Evolutionary conservation across 352 stramenopile species (phyloP).

Genomic region (Pythium folliculosum): DNA sequence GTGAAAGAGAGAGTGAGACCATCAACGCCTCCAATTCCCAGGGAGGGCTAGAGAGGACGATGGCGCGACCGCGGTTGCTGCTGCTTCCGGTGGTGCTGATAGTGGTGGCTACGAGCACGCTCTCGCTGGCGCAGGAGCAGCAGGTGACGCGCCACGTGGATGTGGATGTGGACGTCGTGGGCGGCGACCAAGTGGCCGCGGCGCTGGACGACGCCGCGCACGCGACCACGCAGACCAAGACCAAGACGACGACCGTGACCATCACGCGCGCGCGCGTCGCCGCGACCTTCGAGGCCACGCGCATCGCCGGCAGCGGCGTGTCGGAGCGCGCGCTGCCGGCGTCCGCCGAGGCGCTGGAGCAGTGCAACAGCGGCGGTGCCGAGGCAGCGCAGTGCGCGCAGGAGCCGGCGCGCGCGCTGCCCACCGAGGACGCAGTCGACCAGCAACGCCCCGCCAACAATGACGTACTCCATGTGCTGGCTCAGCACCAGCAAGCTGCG

Average conservation of each 20-base stretch:
- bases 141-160: neutral
- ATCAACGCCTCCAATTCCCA: neutral
- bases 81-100: too few species aligned
- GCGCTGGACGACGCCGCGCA: neutral
- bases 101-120: neutral
- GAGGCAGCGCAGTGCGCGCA: constrained; percentile 21
- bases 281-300: constrained; percentile 17
- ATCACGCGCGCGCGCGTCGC: constrained; percentile 17
- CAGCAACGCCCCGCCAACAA: neutral
- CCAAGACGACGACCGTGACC: constrained; percentile 8
- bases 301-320: constrained; percentile 5
- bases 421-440: neutral
- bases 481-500: neutral
- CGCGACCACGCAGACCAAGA: constrained; percentile 6
- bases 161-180: constrained; percentile 5
- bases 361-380: constrained; percentile 1
- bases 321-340: neutral
- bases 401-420: constrained; percentile 5
- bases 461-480: constrained; percentile 1
- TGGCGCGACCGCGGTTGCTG: too few species aligned
- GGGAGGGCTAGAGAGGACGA: neutral
- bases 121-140: neutral
- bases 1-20: neutral
- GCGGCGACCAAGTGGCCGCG: constrained; percentile 6
- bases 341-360: constrained; percentile 3